Conservation (phyloP, 2,329 filamentous ascomycete species). For the Drechmeria coniospora region DNA sequence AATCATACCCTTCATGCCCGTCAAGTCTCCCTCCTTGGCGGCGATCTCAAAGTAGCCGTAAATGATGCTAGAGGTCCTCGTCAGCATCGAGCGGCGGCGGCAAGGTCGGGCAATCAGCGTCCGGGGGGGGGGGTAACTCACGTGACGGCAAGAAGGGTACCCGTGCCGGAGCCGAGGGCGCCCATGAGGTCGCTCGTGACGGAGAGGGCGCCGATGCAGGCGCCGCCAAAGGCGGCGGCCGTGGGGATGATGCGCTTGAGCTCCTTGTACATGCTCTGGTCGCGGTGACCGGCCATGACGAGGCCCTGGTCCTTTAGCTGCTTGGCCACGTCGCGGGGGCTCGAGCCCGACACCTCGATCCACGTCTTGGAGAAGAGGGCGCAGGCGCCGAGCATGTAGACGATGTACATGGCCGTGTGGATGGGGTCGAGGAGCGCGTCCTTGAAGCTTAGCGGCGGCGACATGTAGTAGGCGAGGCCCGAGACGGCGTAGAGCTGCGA, state of each 20-base stretch:
- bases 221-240: slow-evolving; percentile 93
- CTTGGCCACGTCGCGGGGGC: slow-evolving; percentile 95
- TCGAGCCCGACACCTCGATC: slow-evolving; percentile 98
- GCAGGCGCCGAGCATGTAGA: slow-evolving; percentile 96
- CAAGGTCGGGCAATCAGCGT: neutral
- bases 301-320: slow-evolving; percentile 99
- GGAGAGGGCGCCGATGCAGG: slow-evolving; percentile 94
- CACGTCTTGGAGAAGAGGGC: slow-evolving; percentile 99
- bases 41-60: slow-evolving; percentile 99
- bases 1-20: slow-evolving; percentile 61
- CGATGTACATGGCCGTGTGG: slow-evolving; percentile 88
- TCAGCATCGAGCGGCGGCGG: neutral
- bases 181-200: slow-evolving; percentile 92
- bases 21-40: slow-evolving; percentile 92
- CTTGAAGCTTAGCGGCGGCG: slow-evolving; percentile 90
- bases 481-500: slow-evolving; percentile 88
- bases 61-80: slow-evolving; percentile 58
- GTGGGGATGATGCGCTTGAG: slow-evolving; percentile 98
- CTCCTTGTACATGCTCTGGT: slow-evolving; percentile 99
- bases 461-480: slow-evolving; percentile 99
- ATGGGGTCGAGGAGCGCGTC: slow-evolving; percentile 94
- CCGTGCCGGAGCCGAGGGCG: slow-evolving; percentile 88
- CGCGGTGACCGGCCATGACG: slow-evolving; percentile 98
- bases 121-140: slow-evolving; percentile 40
- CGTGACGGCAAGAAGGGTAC: slow-evolving; percentile 97